phyloP scores from a whole-genome alignment of 805 yeast genomes.

The Candida krabiensis region DNA sequence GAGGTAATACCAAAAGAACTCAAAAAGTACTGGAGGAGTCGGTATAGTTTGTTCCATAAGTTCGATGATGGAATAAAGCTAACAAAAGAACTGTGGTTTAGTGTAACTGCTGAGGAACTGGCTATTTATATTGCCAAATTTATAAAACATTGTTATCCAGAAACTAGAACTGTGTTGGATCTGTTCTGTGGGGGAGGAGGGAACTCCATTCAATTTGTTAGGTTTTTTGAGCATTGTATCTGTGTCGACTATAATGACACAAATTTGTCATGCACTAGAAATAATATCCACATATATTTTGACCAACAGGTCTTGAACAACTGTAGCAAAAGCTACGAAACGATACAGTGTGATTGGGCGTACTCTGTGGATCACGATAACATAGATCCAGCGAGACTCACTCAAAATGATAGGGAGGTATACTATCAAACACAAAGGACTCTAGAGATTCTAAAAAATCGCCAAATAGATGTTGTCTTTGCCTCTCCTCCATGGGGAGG shows the following conservation, averaged over 20 bases:
- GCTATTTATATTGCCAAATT: constrained; percentile 62
- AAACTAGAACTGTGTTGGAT: constrained; percentile 53
- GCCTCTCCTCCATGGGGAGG: constrained; percentile 95
- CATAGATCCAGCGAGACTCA: too few relatives aligned
- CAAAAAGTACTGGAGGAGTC: constrained; percentile 59
- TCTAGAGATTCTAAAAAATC: constrained; percentile 5
- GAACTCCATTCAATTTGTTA: constrained; percentile 74
- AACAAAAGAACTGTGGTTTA: constrained; percentile 77
- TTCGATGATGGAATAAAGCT: constrained; percentile 69
- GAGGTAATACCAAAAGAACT: constrained; percentile 34
- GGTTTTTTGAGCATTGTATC: constrained; percentile 51
- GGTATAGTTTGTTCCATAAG: constrained; percentile 59
- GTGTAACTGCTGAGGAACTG: constrained; percentile 81
- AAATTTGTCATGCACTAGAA: constrained; percentile 63
- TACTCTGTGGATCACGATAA: constrained; percentile 6
- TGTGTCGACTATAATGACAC: constrained; percentile 63
- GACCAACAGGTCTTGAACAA: constrained; percentile 40
- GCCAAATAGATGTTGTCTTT: constrained; percentile 52
- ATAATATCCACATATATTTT: constrained; percentile 63
- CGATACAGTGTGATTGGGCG: constrained; percentile 16
- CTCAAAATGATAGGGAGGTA: constrained; percentile 9
- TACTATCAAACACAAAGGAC: constrained; percentile 11
- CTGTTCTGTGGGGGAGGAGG: constrained; percentile 91
- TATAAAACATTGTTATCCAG: constrained; percentile 50
- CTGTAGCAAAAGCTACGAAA: constrained; percentile 50